phyloP scores from a whole-genome alignment of 176 grass and related monocot genomes.

The Triticum timopheevii region DNA sequence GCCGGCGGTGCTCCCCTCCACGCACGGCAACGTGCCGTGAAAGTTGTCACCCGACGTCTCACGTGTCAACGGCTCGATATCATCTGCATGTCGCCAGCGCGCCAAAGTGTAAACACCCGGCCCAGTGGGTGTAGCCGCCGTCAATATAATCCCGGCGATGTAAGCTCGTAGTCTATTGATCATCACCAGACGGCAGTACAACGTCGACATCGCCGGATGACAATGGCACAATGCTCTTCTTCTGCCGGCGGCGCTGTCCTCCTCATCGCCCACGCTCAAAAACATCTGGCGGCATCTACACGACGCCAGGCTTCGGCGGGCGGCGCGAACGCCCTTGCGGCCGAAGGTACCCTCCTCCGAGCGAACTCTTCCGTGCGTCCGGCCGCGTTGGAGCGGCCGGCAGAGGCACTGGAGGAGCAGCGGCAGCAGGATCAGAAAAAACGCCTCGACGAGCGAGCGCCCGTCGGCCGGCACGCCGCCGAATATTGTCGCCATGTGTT shows the following conservation, averaged over 20 bases:
- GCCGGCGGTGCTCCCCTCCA: not conserved
- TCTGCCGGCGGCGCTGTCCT: not conserved
- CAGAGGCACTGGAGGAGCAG: not conserved
- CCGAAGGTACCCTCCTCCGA: not conserved
- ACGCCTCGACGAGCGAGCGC: not conserved
- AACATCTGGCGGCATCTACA: not conserved
- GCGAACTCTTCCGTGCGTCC: not conserved
- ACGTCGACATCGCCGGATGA: not conserved
- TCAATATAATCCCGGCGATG: not conserved
- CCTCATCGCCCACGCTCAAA: not conserved
- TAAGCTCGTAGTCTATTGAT: not conserved
- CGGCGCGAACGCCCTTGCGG: not conserved
- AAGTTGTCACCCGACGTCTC: not conserved
- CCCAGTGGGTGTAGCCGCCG: too few relatives aligned
- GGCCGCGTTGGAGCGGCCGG: not conserved
- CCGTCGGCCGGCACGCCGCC: not conserved
- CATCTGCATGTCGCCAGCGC: not conserved
- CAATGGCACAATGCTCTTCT: not conserved
- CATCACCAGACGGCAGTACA: not conserved
- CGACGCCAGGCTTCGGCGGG: not conserved
- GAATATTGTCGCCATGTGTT: not conserved
- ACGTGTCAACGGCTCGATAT: not conserved
- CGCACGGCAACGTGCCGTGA: not conserved
- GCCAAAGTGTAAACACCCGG: not conserved
- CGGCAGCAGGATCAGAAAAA: not conserved